phyloP scores from a whole-genome alignment of 23 red algal genomes.

The Gracilaria domingensis region DNA sequence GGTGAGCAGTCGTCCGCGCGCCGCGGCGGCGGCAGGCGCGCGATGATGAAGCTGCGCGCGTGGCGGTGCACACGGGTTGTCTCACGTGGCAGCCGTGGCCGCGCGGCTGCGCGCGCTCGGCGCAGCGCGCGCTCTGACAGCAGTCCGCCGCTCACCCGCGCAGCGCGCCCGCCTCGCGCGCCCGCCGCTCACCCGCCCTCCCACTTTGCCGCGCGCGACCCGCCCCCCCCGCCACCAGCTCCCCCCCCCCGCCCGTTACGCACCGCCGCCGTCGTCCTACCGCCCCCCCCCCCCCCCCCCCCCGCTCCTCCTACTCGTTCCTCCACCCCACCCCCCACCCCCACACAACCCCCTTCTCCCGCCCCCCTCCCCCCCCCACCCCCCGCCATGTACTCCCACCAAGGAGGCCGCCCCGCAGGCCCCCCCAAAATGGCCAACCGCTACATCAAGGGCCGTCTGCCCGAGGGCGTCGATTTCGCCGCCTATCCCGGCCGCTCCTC shows the following conservation, averaged over 20 bases:
- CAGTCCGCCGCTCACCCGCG: conserved; percentile 7
- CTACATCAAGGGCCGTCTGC: conserved; percentile 85
- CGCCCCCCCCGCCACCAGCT: not conserved
- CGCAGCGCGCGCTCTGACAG: conserved; percentile 1
- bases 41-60: not conserved
- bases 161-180: not conserved
- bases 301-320: not conserved
- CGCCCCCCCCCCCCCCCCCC: not conserved
- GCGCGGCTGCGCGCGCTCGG: not conserved
- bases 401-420: conserved; percentile 31
- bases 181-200: not conserved
- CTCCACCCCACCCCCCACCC: conserved; percentile 1
- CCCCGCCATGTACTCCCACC: conserved; percentile 42
- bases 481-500: conserved; percentile 76
- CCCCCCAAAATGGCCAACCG: conserved; percentile 63
- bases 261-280: not conserved
- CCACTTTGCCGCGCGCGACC: not conserved
- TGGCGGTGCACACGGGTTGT: not conserved
- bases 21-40: no score
- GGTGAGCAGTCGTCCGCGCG: not conserved
- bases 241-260: not conserved
- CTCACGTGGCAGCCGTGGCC: not conserved
- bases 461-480: conserved; percentile 81
- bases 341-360: not conserved
- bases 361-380: not conserved